Percentiles rank a stretch among this genome's conserved stretches.
Evolutionary conservation across 2,329 filamentous ascomycete genomes (phyloP).

Genomic region (Fusarium multiceps): DNA sequence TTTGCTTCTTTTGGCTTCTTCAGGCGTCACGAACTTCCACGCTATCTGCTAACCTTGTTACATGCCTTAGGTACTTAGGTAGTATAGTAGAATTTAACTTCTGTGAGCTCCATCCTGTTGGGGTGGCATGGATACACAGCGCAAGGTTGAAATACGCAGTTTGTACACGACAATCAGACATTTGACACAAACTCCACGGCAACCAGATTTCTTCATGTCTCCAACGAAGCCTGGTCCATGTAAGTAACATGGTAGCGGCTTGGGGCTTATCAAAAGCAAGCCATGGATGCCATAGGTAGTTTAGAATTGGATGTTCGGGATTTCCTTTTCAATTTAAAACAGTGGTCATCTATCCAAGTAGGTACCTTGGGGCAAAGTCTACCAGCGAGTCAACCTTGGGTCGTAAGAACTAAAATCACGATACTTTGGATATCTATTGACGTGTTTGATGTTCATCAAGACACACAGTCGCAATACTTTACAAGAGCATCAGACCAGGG

Average conservation of each 20-base stretch:
- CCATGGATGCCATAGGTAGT: neutral
- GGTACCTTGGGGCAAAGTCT: neutral
- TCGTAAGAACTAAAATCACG: neutral
- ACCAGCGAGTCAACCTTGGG: neutral
- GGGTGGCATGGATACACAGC: neutral
- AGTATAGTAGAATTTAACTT: neutral
- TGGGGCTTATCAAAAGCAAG: neutral
- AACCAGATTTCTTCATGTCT: conserved; percentile 6
- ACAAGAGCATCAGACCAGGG: neutral
- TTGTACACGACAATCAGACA: conserved; percentile 11
- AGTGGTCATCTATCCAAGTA: neutral
- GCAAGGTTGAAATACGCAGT: neutral
- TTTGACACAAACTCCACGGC: conserved; percentile 5
- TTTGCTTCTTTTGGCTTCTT: neutral
- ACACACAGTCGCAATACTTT: neutral
- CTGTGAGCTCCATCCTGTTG: neutral
- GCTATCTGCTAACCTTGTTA: neutral
- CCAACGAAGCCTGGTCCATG: conserved; percentile 19
- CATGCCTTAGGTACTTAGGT: neutral
- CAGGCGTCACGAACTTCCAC: neutral
- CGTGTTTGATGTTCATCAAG: neutral
- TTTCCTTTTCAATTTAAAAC: neutral
- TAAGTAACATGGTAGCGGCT: neutral
- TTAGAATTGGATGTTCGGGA: neutral
- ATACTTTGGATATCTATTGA: neutral